Evolutionary conservation across 2,329 filamentous ascomycete species (phyloP), one percentile per base, ranked within the genome.

Genomic region (Calonectria hongkongensis): DNA sequence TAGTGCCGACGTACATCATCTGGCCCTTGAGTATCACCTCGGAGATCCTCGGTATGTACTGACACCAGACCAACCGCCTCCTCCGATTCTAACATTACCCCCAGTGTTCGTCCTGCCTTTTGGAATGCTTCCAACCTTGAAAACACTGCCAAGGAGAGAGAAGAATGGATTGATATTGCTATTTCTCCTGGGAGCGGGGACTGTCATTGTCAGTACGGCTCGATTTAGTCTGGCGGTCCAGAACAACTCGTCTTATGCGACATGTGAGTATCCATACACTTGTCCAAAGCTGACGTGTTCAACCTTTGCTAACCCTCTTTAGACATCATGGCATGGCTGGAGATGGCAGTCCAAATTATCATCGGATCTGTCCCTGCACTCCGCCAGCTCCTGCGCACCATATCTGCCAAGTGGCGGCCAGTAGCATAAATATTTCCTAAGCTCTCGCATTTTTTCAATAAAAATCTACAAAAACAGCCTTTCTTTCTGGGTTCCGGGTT

Each of bases 261-360:
- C 54, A 60, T 60, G 54, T 60, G n/a, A 60, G 54, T 39, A 28
- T 18, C 3, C 21, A 25, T 9, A 27, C 8, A 16, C 7, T 7
- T 10, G 25, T 30, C 16, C 10, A 12, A 21, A 27, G 1, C 3
- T 41, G n/a, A 5, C 25, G 18, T 9, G 18, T 60, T 60, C 18
- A 36, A 56, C 16, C 27, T 9, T 7, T 60, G 9, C 27, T 13
- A 6, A 2, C 15, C 33, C 4, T 58, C 27, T 27, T 16, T n/a
- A 60, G 54, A 60, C 12, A 60, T 60, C 12, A 60, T 60, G 54
- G 54, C 54, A 3, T 60, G 54, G 54, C n/a, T 60, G 33, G 54
- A 60, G 54, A 60, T 60, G 54, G 54, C 54, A 18, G n/a, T 25
- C 7, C 54, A 60, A 60, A 60, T 60, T 15, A 60, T 60, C 8